These are phyloP conservation scores for Fusarium coicis DNA, from an alignment of 2,329 filamentous ascomycete species.

Conservation along the genomic window DNA sequence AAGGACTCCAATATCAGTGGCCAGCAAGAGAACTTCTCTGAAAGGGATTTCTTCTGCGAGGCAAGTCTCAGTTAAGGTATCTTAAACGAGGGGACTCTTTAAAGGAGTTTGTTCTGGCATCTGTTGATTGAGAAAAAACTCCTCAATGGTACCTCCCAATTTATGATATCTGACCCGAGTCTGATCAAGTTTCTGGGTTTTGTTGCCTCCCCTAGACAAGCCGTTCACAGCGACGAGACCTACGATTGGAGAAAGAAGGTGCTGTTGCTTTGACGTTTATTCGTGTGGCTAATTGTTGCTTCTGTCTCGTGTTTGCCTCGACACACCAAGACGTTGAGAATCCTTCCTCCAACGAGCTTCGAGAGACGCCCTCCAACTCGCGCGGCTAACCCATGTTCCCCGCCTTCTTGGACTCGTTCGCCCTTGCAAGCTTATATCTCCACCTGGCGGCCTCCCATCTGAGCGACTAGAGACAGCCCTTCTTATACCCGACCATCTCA, in stretches of 20 bases:
- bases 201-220: not conserved
- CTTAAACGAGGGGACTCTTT: not conserved
- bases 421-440: conserved; percentile 15
- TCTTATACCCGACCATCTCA: conserved; percentile 22
- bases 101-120: not conserved
- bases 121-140: too few species aligned
- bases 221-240: not conserved
- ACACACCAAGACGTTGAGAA: not conserved
- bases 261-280: not conserved
- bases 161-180: not conserved
- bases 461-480: conserved; percentile 2
- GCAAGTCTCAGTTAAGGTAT: not conserved
- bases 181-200: not conserved
- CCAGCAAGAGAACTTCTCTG: not conserved
- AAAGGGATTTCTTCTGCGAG: not conserved
- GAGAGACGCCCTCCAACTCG: conserved; percentile 10
- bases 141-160: too few species aligned
- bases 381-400: conserved; percentile 9
- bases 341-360: not conserved
- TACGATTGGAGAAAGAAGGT: not conserved
- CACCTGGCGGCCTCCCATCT: conserved; percentile 27
- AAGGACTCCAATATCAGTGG: conserved; percentile 12
- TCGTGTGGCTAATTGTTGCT: conserved; percentile 10
- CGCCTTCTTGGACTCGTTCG: not conserved
- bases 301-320: not conserved